Evolutionary conservation across 352 stramenopile species (phyloP).

Genomic region (Bremia lactucae): DNA sequence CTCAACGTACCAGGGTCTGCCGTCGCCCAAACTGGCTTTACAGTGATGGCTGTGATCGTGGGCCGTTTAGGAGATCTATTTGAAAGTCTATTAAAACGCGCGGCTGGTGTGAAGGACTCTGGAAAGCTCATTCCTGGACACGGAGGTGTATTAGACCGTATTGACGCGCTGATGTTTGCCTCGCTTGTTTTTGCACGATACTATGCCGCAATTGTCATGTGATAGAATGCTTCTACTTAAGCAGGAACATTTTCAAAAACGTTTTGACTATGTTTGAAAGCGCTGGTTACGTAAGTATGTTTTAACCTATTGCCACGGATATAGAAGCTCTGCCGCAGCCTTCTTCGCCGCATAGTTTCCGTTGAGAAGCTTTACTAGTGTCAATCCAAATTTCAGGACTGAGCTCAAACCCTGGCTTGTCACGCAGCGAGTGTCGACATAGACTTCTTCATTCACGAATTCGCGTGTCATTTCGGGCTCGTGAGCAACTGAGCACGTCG

Average conservation of each 20-base stretch:
- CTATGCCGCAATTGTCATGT: constrained; percentile 38
- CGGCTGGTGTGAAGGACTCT: constrained; percentile 92
- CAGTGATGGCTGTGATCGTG: constrained; percentile 86
- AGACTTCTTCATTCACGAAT: constrained; percentile 43
- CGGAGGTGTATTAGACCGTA: constrained; percentile 91
- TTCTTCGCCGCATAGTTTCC: constrained; percentile 25
- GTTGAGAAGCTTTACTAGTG: constrained; percentile 43
- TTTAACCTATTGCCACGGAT: constrained; percentile 13
- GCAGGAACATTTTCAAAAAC: no score
- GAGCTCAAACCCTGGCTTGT: constrained; percentile 49
- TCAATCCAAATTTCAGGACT: constrained; percentile 40
- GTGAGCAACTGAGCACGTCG: constrained; percentile 37
- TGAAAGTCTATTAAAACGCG: constrained; percentile 92
- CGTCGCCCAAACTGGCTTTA: constrained; percentile 76
- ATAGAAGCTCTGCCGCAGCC: constrained; percentile 34
- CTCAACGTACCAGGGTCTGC: constrained; percentile 69
- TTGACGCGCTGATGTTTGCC: constrained; percentile 92
- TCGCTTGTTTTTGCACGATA: constrained; percentile 56
- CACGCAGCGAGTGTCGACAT: constrained; percentile 44
- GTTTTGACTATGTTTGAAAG: no score
- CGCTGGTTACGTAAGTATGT: no score
- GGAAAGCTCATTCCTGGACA: constrained; percentile 93
- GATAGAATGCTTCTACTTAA: no score
- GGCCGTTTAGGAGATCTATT: constrained; percentile 92
- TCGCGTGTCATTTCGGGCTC: constrained; percentile 31